A percentile compares a stretch with the other conserved stretches of the same genome.
phyloP scores from a whole-genome alignment of 1,284 basidiomycete species.

The Austroboletus rostrupii region DNA sequence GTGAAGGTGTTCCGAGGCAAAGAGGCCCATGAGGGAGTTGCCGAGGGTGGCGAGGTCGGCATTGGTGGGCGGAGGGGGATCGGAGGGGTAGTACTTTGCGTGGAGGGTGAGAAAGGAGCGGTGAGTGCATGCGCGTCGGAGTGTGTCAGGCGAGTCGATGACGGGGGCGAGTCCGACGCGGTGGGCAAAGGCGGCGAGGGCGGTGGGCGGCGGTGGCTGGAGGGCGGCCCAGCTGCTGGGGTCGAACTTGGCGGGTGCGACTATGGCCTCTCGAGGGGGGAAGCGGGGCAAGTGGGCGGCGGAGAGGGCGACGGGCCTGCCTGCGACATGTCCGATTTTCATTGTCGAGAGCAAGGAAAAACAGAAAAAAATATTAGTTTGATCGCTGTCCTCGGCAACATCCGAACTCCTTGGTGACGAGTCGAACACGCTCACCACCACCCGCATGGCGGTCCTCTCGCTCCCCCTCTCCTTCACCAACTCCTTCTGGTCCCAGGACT shows the following conservation, averaged over 20 bases:
- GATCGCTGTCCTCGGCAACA: conserved; percentile 17
- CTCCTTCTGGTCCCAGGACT: conserved; percentile 91
- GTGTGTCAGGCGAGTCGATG: conserved; percentile 44
- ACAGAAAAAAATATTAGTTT: conserved; percentile 2
- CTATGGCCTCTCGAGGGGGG: conserved; percentile 60
- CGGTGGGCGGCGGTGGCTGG: conserved; percentile 68
- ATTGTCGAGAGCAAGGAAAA: conserved; percentile 28
- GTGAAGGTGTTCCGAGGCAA: conserved; percentile 84
- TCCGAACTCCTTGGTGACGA: conserved; percentile 12
- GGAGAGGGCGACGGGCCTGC: conserved; percentile 57
- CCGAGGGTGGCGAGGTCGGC: conserved; percentile 78
- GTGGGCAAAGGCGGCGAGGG: conserved; percentile 71
- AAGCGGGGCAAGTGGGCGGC: conserved; percentile 51
- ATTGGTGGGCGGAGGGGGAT: conserved; percentile 61
- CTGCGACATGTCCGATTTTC: conserved; percentile 47
- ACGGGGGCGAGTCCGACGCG: conserved; percentile 65
- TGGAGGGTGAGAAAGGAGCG: conserved; percentile 64
- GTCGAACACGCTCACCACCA: conserved; percentile 1
- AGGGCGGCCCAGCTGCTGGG: conserved; percentile 66
- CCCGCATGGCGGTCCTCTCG: conserved; percentile 75
- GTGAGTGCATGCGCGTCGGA: conserved; percentile 80
- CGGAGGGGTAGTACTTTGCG: conserved; percentile 50
- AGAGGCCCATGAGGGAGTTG: conserved; percentile 88
- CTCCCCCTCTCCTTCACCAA: conserved; percentile 83
- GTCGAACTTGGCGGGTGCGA: conserved; percentile 43